Conservation (phyloP, 805 yeast genomes). For the Maudiozyma bulderi region DNA sequence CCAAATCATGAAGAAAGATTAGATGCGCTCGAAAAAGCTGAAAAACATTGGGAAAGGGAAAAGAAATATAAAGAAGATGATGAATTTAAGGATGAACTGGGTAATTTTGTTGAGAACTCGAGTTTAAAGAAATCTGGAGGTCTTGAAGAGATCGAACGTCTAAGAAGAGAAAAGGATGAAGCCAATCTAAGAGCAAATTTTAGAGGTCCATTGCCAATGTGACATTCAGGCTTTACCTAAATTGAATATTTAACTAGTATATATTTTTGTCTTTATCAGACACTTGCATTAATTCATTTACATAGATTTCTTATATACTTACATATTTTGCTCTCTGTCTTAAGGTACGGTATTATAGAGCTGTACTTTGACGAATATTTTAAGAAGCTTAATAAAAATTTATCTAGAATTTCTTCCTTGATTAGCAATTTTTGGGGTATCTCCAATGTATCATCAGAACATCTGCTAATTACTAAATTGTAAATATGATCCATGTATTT, state of each 20-base stretch:
- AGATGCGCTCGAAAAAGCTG: constrained; percentile 85
- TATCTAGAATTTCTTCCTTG: not conserved
- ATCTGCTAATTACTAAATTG: not conserved
- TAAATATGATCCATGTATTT: not conserved
- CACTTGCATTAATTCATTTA: not conserved
- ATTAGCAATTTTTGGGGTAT: not conserved
- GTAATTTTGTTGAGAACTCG: constrained; percentile 69
- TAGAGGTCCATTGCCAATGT: constrained; percentile 10
- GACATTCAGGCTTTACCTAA: not conserved
- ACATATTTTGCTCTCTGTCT: not conserved
- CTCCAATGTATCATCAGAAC: not conserved
- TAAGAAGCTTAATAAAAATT: not conserved
- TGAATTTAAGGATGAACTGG: constrained; percentile 78
- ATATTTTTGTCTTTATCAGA: not conserved
- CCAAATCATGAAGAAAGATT: constrained; percentile 81
- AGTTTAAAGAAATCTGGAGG: constrained; percentile 81
- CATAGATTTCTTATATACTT: not conserved
- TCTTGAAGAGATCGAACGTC: constrained; percentile 71
- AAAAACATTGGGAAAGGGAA: constrained; percentile 65
- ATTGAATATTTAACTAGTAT: not conserved
- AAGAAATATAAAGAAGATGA: constrained; percentile 44
- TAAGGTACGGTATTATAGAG: not conserved
- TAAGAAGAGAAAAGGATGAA: constrained; percentile 56
- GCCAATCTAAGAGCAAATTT: constrained; percentile 53
- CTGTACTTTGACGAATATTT: not conserved